phyloP scores from a whole-genome alignment of 306 rosid genomes.

The Malus asiatica region DNA sequence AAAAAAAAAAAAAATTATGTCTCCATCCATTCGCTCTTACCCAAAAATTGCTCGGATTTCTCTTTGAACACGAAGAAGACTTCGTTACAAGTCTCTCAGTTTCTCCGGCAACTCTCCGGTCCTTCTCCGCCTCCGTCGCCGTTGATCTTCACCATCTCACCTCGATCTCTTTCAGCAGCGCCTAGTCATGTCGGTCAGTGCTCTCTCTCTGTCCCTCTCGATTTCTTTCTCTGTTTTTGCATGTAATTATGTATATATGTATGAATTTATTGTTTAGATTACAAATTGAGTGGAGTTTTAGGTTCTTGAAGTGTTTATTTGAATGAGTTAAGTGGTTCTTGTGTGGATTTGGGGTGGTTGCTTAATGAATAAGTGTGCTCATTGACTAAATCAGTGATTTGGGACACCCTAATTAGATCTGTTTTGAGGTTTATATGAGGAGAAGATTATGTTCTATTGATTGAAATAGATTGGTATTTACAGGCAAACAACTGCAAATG shows the following conservation, averaged over 20 bases:
- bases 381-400: neutral
- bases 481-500: neutral
- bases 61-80: neutral
- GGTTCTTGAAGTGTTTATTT: neutral
- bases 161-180: neutral
- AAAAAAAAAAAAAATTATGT: neutral
- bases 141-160: neutral
- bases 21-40: neutral
- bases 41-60: neutral
- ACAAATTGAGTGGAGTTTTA: neutral
- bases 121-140: neutral
- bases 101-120: neutral
- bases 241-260: neutral
- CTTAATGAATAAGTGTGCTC: neutral
- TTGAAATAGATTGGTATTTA: neutral
- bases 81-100: neutral
- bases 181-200: constrained; percentile 34
- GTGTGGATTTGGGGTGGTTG: neutral
- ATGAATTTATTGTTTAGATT: neutral
- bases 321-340: neutral
- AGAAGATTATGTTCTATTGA: neutral
- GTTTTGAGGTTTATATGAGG: neutral
- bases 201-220: neutral
- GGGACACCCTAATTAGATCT: neutral
- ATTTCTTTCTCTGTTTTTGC: neutral